These are phyloP conservation scores for Solanum hybrid DNA, from an alignment of 305 asterid genomes.

Conservation along the genomic window DNA sequence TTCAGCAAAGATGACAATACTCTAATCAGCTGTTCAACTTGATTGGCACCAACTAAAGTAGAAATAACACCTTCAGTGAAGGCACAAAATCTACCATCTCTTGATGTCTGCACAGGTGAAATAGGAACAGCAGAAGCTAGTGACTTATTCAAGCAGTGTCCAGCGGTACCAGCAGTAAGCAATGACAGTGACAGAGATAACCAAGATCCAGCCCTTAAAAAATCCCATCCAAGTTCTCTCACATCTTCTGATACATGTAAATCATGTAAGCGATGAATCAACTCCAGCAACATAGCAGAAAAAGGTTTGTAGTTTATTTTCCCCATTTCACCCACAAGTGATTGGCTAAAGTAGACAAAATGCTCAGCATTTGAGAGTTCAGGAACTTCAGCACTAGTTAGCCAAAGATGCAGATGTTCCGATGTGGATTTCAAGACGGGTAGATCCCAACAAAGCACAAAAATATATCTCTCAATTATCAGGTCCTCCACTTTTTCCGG, in stretches of 20 bases:
- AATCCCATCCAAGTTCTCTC: conserved; percentile 66
- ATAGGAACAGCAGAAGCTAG: conserved; percentile 17
- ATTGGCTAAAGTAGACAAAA: conserved; percentile 51
- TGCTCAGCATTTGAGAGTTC: conserved; percentile 44
- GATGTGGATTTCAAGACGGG: conserved; percentile 39
- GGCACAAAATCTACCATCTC: conserved; percentile 51
- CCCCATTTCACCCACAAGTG: conserved; percentile 34
- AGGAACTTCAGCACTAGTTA: conserved; percentile 31
- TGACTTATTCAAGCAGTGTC: conserved; percentile 27
- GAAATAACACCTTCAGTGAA: conserved; percentile 40
- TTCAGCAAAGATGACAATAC: conserved; percentile 63
- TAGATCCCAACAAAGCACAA: conserved; percentile 92
- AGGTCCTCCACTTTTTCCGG: conserved; percentile 66
- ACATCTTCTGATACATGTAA: conserved; percentile 36
- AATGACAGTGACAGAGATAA: conserved; percentile 62
- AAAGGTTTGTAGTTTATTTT: conserved; percentile 25
- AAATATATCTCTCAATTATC: conserved; percentile 74
- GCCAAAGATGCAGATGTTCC: conserved; percentile 32
- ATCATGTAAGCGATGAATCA: conserved; percentile 54
- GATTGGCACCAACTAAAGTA: conserved; percentile 37
- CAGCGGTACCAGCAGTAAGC: conserved; percentile 46
- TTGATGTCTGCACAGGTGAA: conserved; percentile 34
- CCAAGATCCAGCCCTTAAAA: conserved; percentile 72
- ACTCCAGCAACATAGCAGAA: conserved; percentile 44
- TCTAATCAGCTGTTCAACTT: conserved; percentile 38